Evolutionary conservation across 139 green algal genomes (phyloP).

Genomic region (Microglena sp.): DNA sequence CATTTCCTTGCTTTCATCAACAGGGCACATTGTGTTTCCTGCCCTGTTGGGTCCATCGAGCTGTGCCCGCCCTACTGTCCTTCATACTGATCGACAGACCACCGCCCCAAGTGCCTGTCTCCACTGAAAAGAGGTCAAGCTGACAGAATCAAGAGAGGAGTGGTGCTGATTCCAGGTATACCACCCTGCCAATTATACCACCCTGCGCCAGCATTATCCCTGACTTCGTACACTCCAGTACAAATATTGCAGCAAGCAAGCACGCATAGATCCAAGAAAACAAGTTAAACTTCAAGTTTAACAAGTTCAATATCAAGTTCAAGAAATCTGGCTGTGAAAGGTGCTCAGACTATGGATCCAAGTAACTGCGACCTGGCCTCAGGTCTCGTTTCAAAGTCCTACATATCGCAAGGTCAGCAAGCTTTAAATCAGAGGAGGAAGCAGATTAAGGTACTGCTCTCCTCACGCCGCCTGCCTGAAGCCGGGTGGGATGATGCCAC

Average conservation of each 20-base stretch:
- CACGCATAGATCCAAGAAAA: neutral
- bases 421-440: conserved; percentile 28
- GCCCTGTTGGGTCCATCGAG: too few species aligned
- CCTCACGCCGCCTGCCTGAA: conserved; percentile 38
- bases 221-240: too few species aligned
- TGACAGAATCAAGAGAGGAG: too few species aligned
- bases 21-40: too few species aligned
- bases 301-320: neutral
- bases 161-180: too few species aligned
- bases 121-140: too few species aligned
- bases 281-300: neutral
- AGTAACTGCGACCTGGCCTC: conserved; percentile 43
- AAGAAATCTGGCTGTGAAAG: neutral
- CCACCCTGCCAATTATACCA: too few species aligned
- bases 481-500: conserved; percentile 77
- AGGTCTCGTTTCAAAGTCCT: conserved; percentile 48
- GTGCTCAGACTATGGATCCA: conserved; percentile 44
- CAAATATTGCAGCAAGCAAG: neutral
- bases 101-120: too few species aligned
- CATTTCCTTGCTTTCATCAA: too few species aligned
- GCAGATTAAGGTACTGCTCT: conserved; percentile 20
- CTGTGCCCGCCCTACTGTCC: too few species aligned
- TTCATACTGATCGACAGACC: too few species aligned
- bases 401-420: conserved; percentile 59
- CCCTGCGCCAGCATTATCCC: too few species aligned